phyloP scores from a whole-genome alignment of 768 basidiomycete species.

The Neoboletus subvelutipes region DNA sequence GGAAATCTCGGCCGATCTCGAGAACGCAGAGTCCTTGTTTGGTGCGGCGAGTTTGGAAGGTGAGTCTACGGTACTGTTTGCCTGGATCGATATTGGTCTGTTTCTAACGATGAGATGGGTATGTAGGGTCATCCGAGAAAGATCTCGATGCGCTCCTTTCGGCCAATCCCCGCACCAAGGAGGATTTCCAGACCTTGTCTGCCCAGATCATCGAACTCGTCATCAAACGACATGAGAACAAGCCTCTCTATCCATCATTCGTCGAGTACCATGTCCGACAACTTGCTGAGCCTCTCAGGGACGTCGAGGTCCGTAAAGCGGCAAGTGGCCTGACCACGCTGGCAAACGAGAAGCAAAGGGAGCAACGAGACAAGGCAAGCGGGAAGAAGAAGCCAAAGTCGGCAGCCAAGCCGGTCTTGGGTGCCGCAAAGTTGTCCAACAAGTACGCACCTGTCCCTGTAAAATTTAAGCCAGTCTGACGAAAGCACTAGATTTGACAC shows the following conservation, averaged over 20 bases:
- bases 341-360: conserved; percentile 94
- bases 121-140: conserved; percentile 60
- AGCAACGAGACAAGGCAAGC: conserved; percentile 77
- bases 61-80: conserved; percentile 29
- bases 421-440: conserved; percentile 62
- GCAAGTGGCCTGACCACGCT: conserved; percentile 81
- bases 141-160: conserved; percentile 74
- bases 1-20: conserved; percentile 86
- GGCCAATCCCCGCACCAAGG: conserved; percentile 82
- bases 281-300: conserved; percentile 74
- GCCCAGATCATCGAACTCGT: conserved; percentile 69
- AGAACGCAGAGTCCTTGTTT: conserved; percentile 78
- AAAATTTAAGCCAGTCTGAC: conserved; percentile 14
- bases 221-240: conserved; percentile 75
- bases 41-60: conserved; percentile 69
- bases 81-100: background rate
- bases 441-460: conserved; percentile 44
- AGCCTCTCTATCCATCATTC: conserved; percentile 81
- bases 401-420: conserved; percentile 70
- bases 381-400: conserved; percentile 89
- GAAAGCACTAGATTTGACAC: conserved; percentile 65
- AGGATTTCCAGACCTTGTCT: conserved; percentile 80
- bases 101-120: conserved; percentile 1
- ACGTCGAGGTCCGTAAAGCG: conserved; percentile 89
- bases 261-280: conserved; percentile 81